A percentile compares a stretch with the other conserved stretches of the same genome.
Conservation (phyloP, 306 rosid species). For the Erythrophleum fordii region DNA sequence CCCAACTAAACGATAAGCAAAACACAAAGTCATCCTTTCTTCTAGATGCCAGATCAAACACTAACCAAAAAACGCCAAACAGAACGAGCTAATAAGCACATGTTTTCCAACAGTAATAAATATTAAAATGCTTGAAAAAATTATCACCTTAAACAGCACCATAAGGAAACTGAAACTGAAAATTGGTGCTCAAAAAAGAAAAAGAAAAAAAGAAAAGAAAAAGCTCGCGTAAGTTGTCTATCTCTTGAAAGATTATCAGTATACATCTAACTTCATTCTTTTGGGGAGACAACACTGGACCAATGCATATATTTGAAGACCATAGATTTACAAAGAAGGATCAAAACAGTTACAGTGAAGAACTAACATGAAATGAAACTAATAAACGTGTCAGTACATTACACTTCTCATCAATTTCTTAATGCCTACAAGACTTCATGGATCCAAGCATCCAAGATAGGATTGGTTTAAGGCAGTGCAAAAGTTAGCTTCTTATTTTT, state of each 20-base stretch:
- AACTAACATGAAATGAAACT: constrained; percentile 32
- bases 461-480: constrained; percentile 37
- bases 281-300: background rate
- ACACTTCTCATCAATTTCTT: constrained; percentile 40
- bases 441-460: constrained; percentile 44
- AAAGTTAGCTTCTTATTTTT: constrained; percentile 41
- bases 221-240: background rate
- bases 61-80: no score
- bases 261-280: background rate
- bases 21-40: no score
- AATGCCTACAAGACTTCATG: constrained; percentile 39
- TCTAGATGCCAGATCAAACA: no score
- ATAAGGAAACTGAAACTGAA: background rate
- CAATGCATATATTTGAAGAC: background rate
- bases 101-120: no score
- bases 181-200: no score
- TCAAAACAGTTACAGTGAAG: constrained; percentile 25
- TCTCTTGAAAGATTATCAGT: background rate
- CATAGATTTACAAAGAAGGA: constrained; percentile 33
- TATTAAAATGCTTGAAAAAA: background rate
- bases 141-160: background rate
- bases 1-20: no score
- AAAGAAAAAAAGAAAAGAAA: no score
- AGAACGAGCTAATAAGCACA: no score
- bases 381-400: constrained; percentile 27